Conservation (phyloP, 2,329 filamentous ascomycete species). For the Apiospora arundinis region DNA sequence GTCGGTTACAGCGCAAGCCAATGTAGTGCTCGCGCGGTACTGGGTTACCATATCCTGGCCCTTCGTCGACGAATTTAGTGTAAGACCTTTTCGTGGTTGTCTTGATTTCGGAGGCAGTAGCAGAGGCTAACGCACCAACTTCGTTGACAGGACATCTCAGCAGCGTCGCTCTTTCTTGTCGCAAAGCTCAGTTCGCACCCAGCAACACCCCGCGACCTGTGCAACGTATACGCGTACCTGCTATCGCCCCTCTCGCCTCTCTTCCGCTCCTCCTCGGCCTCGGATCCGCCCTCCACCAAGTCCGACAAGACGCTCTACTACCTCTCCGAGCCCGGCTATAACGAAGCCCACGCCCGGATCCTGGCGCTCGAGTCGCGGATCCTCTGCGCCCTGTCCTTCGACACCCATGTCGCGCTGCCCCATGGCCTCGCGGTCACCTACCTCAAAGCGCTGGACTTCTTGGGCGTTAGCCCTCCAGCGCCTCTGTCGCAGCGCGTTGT, state of each 20-base stretch:
- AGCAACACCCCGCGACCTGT: conserved; percentile 77
- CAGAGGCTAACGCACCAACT: neutral
- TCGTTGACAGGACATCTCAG: conserved; percentile 78
- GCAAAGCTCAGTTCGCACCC: conserved; percentile 83
- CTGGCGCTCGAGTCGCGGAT: conserved; percentile 80
- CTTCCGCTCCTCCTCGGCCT: conserved; percentile 48
- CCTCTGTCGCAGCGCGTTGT: conserved; percentile 69
- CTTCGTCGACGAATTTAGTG: conserved; percentile 64
- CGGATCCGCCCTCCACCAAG: conserved; percentile 28
- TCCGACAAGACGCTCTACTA: conserved; percentile 64
- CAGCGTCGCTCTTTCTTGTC: conserved; percentile 79
- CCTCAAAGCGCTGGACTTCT: conserved; percentile 82
- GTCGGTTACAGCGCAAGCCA: conserved; percentile 83
- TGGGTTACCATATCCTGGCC: conserved; percentile 66
- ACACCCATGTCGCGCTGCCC: conserved; percentile 84
- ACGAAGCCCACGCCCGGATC: conserved; percentile 66
- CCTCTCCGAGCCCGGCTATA: conserved; percentile 76
- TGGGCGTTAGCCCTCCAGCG: conserved; percentile 51
- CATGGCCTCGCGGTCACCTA: conserved; percentile 91
- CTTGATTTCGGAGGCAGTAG: neutral
- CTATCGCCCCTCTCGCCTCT: conserved; percentile 66
- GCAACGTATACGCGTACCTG: conserved; percentile 87
- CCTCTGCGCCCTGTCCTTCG: conserved; percentile 77
- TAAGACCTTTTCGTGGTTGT: conserved; percentile 35
- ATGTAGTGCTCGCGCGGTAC: conserved; percentile 81